Evolutionary conservation across 345 rosid genomes (phyloP).

Genomic region (Toxicodendron radicans): DNA sequence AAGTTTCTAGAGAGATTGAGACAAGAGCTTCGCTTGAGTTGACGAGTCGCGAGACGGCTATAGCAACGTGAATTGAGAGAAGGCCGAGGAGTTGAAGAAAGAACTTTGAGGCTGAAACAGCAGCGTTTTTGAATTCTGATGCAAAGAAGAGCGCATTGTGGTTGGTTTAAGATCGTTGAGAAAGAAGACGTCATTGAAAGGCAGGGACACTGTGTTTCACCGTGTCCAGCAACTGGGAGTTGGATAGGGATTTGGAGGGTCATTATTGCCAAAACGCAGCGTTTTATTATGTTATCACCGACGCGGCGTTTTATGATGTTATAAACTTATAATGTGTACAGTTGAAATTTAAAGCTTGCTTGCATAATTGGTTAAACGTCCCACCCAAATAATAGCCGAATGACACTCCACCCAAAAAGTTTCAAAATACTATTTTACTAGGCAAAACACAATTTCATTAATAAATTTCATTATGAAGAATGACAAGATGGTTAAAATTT

Average conservation of each 20-base stretch:
- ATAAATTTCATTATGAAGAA: too few relatives aligned
- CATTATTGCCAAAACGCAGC: slow-evolving; percentile 28
- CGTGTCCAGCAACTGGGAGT: slow-evolving; percentile 11
- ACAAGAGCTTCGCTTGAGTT: slow-evolving; percentile 28
- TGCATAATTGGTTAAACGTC: too few relatives aligned
- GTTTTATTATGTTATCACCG: slow-evolving; percentile 9
- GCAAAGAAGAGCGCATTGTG: slow-evolving; percentile 42
- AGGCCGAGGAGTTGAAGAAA: slow-evolving; percentile 33
- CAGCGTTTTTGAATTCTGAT: slow-evolving; percentile 40
- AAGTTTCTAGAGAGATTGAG: slow-evolving; percentile 46
- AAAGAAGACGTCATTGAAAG: slow-evolving; percentile 68
- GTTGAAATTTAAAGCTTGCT: too few relatives aligned
- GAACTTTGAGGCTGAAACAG: slow-evolving; percentile 35
- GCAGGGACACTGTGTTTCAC: slow-evolving; percentile 20
- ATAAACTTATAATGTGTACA: too few relatives aligned
- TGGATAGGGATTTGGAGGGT: slow-evolving; percentile 33
- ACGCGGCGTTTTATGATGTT: not conserved
- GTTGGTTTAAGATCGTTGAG: slow-evolving; percentile 47
- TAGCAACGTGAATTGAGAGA: slow-evolving; percentile 21
- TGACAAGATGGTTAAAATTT: too few relatives aligned
- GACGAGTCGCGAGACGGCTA: slow-evolving; percentile 19
- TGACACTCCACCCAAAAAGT: too few relatives aligned
- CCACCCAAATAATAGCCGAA: too few relatives aligned
- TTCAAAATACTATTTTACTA: too few relatives aligned
- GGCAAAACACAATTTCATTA: too few relatives aligned